These are phyloP conservation scores for Pseudomonodictys pantanalensis DNA, from an alignment of 495 filamentous ascomycete species.

Conservation along the genomic window DNA sequence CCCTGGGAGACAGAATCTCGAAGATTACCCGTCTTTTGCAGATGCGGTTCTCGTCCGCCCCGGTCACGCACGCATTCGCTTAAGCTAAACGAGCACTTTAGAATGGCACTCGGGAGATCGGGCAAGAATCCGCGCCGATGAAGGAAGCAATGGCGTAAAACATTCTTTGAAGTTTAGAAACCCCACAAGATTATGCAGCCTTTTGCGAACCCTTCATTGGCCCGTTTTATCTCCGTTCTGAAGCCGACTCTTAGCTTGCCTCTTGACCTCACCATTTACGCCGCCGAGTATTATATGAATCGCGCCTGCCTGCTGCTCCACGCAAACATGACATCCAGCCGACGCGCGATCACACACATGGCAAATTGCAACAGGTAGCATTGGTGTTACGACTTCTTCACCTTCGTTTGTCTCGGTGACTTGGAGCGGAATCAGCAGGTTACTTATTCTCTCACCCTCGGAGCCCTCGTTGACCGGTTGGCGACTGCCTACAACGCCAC, in stretches of 20 bases:
- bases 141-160: neutral
- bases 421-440: too few species aligned
- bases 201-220: slow-evolving; percentile 4
- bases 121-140: neutral
- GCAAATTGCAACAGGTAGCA: too few species aligned
- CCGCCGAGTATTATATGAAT: slow-evolving; percentile 19
- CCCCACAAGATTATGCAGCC: neutral
- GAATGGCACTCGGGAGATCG: neutral
- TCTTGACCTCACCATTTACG: slow-evolving; percentile 22
- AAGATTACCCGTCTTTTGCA: too few species aligned
- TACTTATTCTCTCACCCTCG: too few species aligned
- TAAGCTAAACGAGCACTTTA: neutral
- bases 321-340: neutral
- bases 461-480: too few species aligned
- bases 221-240: slow-evolving; percentile 12
- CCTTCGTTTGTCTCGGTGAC: too few species aligned
- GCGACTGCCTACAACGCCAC: too few species aligned
- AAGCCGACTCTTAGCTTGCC: slow-evolving; percentile 14
- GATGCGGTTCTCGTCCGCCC: too few species aligned
- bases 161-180: slow-evolving; percentile 13
- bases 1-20: too few species aligned
- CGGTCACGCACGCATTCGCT: neutral
- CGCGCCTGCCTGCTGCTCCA: slow-evolving; percentile 9
- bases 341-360: too few species aligned
- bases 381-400: too few species aligned